Evolutionary conservation across 2,329 filamentous ascomycete species (phyloP).

Genomic region (Calonectria pauciramosa): DNA sequence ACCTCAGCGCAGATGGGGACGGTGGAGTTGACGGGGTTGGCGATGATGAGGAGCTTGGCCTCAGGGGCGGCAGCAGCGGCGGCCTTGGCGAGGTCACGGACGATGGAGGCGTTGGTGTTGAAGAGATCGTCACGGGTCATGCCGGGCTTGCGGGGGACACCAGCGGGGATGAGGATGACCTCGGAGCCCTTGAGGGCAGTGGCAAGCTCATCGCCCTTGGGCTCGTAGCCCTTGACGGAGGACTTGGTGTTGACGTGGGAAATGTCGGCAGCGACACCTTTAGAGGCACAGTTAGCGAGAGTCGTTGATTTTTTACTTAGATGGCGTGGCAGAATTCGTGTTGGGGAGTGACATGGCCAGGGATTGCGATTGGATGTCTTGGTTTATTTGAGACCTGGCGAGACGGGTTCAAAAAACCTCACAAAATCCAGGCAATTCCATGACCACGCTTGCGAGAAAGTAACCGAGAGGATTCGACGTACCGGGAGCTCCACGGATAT

Average conservation of each 20-base stretch:
- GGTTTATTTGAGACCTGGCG: background rate
- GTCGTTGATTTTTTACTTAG: conserved; percentile 25
- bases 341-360: background rate
- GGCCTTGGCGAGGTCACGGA: conserved; percentile 97
- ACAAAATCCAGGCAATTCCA: background rate
- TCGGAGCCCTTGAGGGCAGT: conserved; percentile 88
- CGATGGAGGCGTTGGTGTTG: conserved; percentile 99
- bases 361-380: background rate
- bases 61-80: conserved; percentile 89
- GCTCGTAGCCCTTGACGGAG: conserved; percentile 89
- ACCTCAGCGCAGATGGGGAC: conserved; percentile 98
- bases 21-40: conserved; percentile 99
- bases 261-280: conserved; percentile 97
- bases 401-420: background rate
- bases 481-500: conserved; percentile 96
- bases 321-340: conserved; percentile 32
- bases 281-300: conserved; percentile 37
- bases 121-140: conserved; percentile 99
- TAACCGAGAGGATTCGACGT: conserved; percentile 55
- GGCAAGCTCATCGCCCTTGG: conserved; percentile 81
- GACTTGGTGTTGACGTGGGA: conserved; percentile 99
- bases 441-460: background rate
- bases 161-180: conserved; percentile 96
- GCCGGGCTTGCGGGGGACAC: conserved; percentile 98
- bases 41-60: conserved; percentile 96